Percentiles rank a stretch among this genome's conserved stretches.
phyloP scores from a whole-genome alignment of 2,329 filamentous ascomycete species.

The Diplodia corticola region DNA sequence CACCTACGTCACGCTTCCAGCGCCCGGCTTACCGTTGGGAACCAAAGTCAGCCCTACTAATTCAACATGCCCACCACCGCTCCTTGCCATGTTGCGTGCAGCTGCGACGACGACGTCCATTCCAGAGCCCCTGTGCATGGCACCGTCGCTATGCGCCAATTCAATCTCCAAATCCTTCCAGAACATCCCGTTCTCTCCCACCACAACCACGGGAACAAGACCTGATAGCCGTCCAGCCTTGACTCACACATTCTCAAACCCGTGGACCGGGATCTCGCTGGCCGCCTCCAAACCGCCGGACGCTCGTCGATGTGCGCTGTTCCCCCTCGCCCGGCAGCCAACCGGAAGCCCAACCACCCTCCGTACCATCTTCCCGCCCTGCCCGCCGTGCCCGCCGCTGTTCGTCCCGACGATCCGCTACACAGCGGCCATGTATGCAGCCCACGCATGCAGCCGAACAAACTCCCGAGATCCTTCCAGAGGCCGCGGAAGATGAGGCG shows the following conservation, averaged over 20 bases:
- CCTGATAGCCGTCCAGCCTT: neutral
- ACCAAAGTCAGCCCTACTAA: neutral
- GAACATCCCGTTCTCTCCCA: neutral
- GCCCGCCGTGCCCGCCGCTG: neutral
- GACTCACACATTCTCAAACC: neutral
- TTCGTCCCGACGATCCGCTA: conserved; percentile 11
- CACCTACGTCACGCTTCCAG: neutral
- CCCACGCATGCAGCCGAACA: neutral
- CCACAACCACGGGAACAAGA: neutral
- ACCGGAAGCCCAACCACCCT: conserved; percentile 3
- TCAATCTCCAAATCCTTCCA: neutral
- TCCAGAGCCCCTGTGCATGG: neutral
- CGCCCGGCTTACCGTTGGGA: neutral
- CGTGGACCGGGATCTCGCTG: neutral
- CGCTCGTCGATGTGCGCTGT: neutral
- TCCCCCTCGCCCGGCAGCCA: neutral
- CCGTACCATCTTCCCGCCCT: conserved; percentile 2
- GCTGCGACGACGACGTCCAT: neutral
- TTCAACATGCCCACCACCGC: neutral
- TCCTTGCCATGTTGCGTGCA: neutral
- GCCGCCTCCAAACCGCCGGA: neutral
- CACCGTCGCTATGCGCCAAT: neutral
- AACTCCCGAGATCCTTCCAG: neutral
- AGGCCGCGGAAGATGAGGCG: neutral
- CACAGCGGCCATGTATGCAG: neutral